Conservation (phyloP, 2,329 filamentous ascomycete species). For the Aspergillus vadensis region DNA sequence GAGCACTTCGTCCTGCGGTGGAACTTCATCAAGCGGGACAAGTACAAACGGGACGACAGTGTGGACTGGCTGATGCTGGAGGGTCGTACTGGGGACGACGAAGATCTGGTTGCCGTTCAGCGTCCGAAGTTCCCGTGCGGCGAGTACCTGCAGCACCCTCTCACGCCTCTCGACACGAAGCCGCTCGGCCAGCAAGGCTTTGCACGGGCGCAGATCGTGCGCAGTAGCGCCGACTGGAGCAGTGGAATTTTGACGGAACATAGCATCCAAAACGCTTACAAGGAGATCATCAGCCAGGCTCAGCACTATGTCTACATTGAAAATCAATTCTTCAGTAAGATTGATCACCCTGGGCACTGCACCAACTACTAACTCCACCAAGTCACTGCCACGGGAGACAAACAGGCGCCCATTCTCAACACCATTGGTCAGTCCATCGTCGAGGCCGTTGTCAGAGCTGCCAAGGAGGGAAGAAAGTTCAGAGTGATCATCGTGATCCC, state of each 20-base stretch:
- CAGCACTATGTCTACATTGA: constrained; percentile 97
- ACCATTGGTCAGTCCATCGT: constrained; percentile 86
- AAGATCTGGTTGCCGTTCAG: constrained; percentile 86
- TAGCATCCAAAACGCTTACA: constrained; percentile 85
- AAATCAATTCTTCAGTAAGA: constrained; percentile 89
- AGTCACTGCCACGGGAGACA: constrained; percentile 84
- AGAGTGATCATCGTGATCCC: constrained; percentile 88
- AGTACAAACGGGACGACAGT: constrained; percentile 84
- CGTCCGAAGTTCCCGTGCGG: constrained; percentile 86
- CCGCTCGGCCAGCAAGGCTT: constrained; percentile 66
- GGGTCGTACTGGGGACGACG: constrained; percentile 73
- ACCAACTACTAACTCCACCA: constrained; percentile 23
- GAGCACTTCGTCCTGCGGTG: constrained; percentile 93
- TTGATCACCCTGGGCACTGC: neutral
- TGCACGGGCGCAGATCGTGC: constrained; percentile 79
- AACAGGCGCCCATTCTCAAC: constrained; percentile 84
- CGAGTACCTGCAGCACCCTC: constrained; percentile 79
- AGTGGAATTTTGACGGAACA: constrained; percentile 83
- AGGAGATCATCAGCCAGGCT: constrained; percentile 80
- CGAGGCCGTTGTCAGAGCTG: constrained; percentile 80
- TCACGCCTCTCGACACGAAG: constrained; percentile 69
- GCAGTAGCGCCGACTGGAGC: constrained; percentile 91
- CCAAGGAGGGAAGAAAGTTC: constrained; percentile 83
- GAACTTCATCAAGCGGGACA: constrained; percentile 97
- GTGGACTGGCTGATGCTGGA: constrained; percentile 85